Conservation (phyloP, 2,329 filamentous ascomycete genomes). For the Volutella citrinella region DNA sequence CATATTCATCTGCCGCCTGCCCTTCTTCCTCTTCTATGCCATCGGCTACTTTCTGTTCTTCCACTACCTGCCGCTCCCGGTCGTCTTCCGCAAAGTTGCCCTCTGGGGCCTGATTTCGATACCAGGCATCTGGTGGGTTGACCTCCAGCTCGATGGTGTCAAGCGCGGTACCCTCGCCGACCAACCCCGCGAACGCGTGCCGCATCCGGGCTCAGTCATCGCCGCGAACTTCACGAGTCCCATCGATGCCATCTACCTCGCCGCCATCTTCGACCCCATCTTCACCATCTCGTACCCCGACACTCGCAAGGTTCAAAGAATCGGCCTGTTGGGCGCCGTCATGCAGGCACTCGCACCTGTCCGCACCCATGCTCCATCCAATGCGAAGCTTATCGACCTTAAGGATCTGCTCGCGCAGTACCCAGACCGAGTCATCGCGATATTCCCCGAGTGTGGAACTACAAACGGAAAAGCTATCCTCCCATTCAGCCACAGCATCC, state of each 20-base stretch:
- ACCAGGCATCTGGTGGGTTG: constrained; percentile 96
- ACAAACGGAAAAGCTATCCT: constrained; percentile 91
- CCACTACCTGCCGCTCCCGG: constrained; percentile 71
- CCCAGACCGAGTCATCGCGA: constrained; percentile 72
- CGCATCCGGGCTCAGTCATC: constrained; percentile 76
- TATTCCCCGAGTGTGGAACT: constrained; percentile 92
- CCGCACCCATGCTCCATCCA: constrained; percentile 41
- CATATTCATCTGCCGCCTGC: constrained; percentile 78
- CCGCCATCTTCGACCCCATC: constrained; percentile 92
- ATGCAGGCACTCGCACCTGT: constrained; percentile 67
- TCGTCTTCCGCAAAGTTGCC: constrained; percentile 70
- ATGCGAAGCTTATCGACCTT: constrained; percentile 56
- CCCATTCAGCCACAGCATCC: constrained; percentile 74
- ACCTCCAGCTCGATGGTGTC: constrained; percentile 96
- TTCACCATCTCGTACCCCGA: constrained; percentile 84
- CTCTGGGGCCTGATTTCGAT: constrained; percentile 86
- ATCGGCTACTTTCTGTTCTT: constrained; percentile 75
- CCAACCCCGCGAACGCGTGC: constrained; percentile 70
- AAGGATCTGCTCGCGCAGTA: constrained; percentile 62
- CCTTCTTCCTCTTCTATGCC: constrained; percentile 68
- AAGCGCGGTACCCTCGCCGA: constrained; percentile 83
- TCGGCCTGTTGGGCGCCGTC: constrained; percentile 75
- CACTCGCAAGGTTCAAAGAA: constrained; percentile 68
- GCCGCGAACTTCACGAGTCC: constrained; percentile 90
- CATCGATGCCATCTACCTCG: constrained; percentile 88